A percentile compares a stretch with the other conserved stretches of the same genome.
phyloP scores from a whole-genome alignment of 2,329 filamentous ascomycete genomes.

The Claviceps sp. region DNA sequence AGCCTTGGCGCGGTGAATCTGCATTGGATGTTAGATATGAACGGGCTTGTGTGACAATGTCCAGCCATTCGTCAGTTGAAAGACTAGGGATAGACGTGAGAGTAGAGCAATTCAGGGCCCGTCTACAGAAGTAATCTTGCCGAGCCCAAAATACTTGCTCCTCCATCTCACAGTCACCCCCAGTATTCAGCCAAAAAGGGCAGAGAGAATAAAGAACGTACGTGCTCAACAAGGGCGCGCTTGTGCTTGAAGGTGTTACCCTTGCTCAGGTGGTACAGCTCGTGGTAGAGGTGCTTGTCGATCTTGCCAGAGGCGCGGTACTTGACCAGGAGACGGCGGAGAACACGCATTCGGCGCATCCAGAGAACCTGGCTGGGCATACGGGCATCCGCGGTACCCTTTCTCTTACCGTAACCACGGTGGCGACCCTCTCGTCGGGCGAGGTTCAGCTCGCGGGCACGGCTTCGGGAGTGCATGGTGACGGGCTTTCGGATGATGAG shows the following conservation, averaged over 20 bases:
- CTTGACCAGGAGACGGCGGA: conserved; percentile 97
- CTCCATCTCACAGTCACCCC: too few species aligned
- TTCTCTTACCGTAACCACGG: conserved; percentile 99
- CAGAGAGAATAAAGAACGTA: conserved; percentile 43
- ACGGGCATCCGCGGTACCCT: conserved; percentile 99
- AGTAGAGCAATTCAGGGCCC: too few species aligned
- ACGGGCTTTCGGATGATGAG: conserved; percentile 99
- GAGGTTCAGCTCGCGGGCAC: conserved; percentile 88
- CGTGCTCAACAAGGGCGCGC: conserved; percentile 98
- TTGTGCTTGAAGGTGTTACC: conserved; percentile 99
- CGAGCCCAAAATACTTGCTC: too few species aligned
- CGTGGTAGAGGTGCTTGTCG: conserved; percentile 99
- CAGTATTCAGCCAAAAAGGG: background rate
- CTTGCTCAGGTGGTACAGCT: conserved; percentile 99
- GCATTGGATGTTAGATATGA: conserved; percentile 6
- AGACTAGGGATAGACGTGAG: too few species aligned
- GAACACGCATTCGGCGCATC: conserved; percentile 99
- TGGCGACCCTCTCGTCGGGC: conserved; percentile 92
- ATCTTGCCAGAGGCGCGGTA: conserved; percentile 99
- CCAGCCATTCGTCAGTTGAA: too few species aligned
- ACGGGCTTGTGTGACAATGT: too few species aligned
- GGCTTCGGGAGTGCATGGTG: conserved; percentile 97
- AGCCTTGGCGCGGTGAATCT: conserved; percentile 99
- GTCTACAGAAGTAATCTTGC: too few species aligned
- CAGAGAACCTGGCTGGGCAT: conserved; percentile 98